These are phyloP conservation scores for Eucalyptus polyanthemos DNA, from an alignment of 345 rosid genomes.

Conservation along the genomic window DNA sequence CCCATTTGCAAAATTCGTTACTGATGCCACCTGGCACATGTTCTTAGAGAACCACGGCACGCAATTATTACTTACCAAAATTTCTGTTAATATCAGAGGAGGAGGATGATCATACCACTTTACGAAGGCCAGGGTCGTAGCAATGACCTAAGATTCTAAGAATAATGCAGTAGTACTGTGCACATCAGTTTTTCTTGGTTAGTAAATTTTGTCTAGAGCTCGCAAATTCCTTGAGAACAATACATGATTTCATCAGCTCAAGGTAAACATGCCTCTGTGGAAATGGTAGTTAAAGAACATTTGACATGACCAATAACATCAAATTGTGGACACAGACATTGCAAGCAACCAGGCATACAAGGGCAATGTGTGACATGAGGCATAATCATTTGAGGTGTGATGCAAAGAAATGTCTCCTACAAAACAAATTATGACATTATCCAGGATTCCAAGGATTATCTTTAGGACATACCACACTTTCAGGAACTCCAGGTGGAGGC, in stretches of 20 bases:
- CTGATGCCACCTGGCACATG: not conserved
- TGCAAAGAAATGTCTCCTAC: not conserved
- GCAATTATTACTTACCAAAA: not conserved
- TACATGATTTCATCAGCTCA: not conserved
- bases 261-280: not conserved
- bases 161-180: not conserved
- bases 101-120: not conserved
- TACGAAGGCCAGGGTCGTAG: not conserved
- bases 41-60: not conserved
- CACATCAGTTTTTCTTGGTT: not conserved
- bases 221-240: not conserved
- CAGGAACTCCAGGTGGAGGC: slow-evolving; percentile 93
- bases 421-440: not conserved
- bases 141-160: not conserved
- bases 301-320: not conserved
- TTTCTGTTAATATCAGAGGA: not conserved
- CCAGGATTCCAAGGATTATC: not conserved
- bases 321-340: not conserved
- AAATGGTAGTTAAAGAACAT: not conserved
- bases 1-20: not conserved
- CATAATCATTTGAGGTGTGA: not conserved
- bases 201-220: not conserved
- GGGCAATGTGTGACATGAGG: not conserved
- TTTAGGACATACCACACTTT: slow-evolving; percentile 75
- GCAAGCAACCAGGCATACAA: not conserved